phyloP scores from a whole-genome alignment of 495 filamentous ascomycete genomes.

The Aspergillus baeticus region DNA sequence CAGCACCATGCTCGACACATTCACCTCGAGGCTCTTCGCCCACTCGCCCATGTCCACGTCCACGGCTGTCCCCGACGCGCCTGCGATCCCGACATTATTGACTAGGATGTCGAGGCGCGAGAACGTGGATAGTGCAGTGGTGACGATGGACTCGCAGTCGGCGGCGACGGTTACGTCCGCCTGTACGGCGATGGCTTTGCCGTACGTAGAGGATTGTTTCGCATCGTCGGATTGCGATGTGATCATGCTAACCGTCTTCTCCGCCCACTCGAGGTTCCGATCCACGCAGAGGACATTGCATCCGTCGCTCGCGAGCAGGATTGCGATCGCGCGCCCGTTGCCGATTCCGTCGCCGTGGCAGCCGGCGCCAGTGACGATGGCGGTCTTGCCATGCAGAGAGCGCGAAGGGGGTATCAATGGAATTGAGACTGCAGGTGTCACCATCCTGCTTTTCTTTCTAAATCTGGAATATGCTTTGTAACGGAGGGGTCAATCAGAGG shows the following conservation, averaged over 20 bases:
- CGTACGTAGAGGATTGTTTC: no score
- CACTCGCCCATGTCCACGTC: slow-evolving; percentile 55
- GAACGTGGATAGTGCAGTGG: slow-evolving; percentile 36
- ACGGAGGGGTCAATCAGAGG: no score
- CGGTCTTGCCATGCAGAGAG: slow-evolving; percentile 44
- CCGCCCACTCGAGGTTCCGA: slow-evolving; percentile 42
- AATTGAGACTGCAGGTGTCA: no score
- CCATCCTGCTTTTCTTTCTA: no score
- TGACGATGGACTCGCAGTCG: slow-evolving; percentile 45
- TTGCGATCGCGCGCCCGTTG: slow-evolving; percentile 57
- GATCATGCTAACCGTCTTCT: slow-evolving; percentile 50
- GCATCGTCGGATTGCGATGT: no score
- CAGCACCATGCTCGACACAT: slow-evolving; percentile 58
- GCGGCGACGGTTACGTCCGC: slow-evolving; percentile 49
- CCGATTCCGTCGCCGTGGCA: slow-evolving; percentile 52
- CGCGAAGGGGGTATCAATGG: slow-evolving; percentile 10
- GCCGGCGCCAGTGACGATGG: slow-evolving; percentile 61
- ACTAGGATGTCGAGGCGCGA: slow-evolving; percentile 55
- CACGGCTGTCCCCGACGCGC: slow-evolving; percentile 51
- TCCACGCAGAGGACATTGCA: slow-evolving; percentile 55
- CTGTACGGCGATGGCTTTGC: slow-evolving; percentile 34
- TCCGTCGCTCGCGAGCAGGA: slow-evolving; percentile 56
- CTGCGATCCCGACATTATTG: slow-evolving; percentile 57
- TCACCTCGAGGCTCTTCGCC: slow-evolving; percentile 52
- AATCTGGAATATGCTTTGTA: no score